Conservation (phyloP, 164 flowering plant genomes). For the Magnolia kwangsiensis region DNA sequence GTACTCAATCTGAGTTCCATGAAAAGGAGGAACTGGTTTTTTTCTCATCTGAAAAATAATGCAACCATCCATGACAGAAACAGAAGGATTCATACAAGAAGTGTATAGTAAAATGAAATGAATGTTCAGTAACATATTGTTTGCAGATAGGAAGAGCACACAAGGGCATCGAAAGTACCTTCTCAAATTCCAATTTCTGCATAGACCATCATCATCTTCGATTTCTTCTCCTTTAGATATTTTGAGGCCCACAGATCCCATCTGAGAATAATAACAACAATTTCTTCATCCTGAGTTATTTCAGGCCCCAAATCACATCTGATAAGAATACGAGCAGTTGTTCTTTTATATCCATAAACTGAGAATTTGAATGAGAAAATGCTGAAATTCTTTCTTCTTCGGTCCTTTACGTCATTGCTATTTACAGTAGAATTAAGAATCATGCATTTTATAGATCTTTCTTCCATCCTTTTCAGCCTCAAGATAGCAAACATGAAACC, state of each 20-base stretch:
- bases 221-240: too few species aligned
- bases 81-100: too few species aligned
- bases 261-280: not conserved
- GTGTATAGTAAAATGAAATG: too few species aligned
- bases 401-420: constrained; percentile 7
- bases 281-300: not conserved
- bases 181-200: not conserved
- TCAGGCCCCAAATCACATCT: constrained; percentile 2
- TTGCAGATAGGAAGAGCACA: too few species aligned
- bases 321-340: not conserved
- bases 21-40: too few species aligned
- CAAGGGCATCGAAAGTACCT: not conserved
- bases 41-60: too few species aligned
- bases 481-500: not conserved
- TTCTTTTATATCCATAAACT: not conserved
- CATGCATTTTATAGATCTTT: constrained; percentile 9
- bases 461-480: not conserved
- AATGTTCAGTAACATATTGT: too few species aligned
- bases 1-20: too few species aligned
- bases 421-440: constrained; percentile 22
- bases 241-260: not conserved
- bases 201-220: not conserved
- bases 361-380: constrained; percentile 9
- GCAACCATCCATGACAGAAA: too few species aligned
- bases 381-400: constrained; percentile 6